Conservation (phyloP, 1,284 basidiomycete species). For the Ceratobasidium sp. region DNA sequence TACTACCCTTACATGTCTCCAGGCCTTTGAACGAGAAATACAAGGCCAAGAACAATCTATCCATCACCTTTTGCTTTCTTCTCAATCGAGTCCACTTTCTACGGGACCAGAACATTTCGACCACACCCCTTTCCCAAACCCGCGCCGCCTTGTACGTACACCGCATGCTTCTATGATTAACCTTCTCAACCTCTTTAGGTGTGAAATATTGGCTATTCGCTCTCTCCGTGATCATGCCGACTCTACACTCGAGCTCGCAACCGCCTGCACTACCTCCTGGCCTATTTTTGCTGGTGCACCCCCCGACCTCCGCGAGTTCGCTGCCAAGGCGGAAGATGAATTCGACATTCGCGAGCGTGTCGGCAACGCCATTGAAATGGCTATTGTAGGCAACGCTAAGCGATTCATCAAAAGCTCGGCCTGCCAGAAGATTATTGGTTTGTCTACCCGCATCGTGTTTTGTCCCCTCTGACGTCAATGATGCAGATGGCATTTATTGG, state of each 20-base stretch:
- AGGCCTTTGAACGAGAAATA: slow-evolving; percentile 80
- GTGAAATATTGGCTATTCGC: slow-evolving; percentile 89
- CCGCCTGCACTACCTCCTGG: slow-evolving; percentile 88
- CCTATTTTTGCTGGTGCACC: slow-evolving; percentile 86
- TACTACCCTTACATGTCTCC: slow-evolving; percentile 46
- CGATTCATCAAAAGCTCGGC: slow-evolving; percentile 86
- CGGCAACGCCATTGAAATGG: slow-evolving; percentile 92
- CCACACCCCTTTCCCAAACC: slow-evolving; percentile 57
- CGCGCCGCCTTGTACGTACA: slow-evolving; percentile 62
- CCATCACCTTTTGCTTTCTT: slow-evolving; percentile 87
- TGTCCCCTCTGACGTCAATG: slow-evolving; percentile 14
- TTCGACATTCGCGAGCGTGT: slow-evolving; percentile 79
- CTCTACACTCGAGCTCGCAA: slow-evolving; percentile 78
- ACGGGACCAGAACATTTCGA: slow-evolving; percentile 73
- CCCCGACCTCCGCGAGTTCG: slow-evolving; percentile 66
- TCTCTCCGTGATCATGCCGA: slow-evolving; percentile 81
- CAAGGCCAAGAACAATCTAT: slow-evolving; percentile 71
- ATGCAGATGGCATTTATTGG: slow-evolving; percentile 58
- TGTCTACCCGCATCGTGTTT: slow-evolving; percentile 32
- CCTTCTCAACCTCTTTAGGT: slow-evolving; percentile 58
- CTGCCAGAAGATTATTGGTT: slow-evolving; percentile 86
- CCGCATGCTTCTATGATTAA: slow-evolving; percentile 66
- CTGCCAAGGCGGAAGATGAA: slow-evolving; percentile 71
- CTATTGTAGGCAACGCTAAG: slow-evolving; percentile 85
- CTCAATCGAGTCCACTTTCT: slow-evolving; percentile 89